Evolutionary conservation across 257 asterid genomes (phyloP).

Genomic region (Solanum dulcamara): DNA sequence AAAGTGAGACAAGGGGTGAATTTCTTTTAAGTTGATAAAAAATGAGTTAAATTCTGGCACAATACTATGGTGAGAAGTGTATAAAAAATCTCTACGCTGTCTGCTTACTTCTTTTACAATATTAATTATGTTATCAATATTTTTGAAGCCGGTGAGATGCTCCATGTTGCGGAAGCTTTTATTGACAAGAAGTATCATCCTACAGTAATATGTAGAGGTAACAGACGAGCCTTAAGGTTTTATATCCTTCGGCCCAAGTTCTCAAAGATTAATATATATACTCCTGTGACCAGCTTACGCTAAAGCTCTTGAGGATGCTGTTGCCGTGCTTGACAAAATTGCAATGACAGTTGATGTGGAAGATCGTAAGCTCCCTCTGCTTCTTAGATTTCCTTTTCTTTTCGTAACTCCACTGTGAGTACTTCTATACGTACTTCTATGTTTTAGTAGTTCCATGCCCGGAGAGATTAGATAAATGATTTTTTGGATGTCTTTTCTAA

Average conservation of each 20-base stretch:
- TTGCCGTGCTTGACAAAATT: conserved; percentile 77
- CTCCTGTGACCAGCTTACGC: conserved; percentile 50
- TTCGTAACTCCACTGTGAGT: neutral
- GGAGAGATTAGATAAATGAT: neutral
- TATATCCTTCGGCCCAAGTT: neutral
- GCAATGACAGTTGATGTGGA: conserved; percentile 73
- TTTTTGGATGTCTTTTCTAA: neutral
- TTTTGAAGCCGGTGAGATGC: conserved; percentile 96
- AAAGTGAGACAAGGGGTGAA: neutral
- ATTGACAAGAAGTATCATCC: conserved; percentile 88
- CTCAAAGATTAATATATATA: neutral
- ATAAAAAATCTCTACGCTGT: neutral
- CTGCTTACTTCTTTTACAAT: neutral
- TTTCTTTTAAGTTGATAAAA: neutral
- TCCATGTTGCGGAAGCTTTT: conserved; percentile 97
- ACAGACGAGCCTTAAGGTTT: neutral
- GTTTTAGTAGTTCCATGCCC: neutral
- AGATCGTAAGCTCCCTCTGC: conserved; percentile 60
- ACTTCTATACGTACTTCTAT: neutral
- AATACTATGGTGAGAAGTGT: neutral
- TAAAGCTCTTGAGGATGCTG: conserved; percentile 89
- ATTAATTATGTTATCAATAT: neutral
- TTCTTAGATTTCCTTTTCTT: neutral
- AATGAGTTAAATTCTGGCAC: neutral
- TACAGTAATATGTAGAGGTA: conserved; percentile 92